Evolutionary conservation across 2,329 filamentous ascomycete genomes (phyloP), one percentile per base, ranked within the genome.

Genomic region (Ceratocystis lukuohia): DNA sequence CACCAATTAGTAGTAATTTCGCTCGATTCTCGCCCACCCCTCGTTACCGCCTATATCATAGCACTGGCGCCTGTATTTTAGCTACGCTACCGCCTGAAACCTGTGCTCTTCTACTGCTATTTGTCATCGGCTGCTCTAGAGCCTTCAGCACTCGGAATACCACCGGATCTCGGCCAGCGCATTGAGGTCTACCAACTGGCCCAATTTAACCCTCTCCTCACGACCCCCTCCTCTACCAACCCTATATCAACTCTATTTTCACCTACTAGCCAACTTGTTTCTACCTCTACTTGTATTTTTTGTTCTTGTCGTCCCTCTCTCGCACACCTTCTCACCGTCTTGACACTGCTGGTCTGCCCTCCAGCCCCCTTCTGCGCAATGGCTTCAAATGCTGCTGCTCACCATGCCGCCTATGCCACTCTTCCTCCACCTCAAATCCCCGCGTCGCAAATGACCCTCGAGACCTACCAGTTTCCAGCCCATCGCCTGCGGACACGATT

Each of bases 381-480:
- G 65, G 50, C 61, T 48, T 59, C 61, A 37, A 59, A 53, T 44
- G 61, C 61, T 22, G 61, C 62, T 8, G 46, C 62, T n/a, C 56
- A 61, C 56, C 44, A 65, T 30, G 56, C 66, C 22, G 56, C 62
- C 22, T 65, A 53, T 53, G 44, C 57, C 28, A 57, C 65, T 4
- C 56, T 62, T 30, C 68, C 65, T 15, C 50, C 63, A 28, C 59
- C 61, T 6, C 61, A 46, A n/a, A 66, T 67, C 46, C 63, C 61
- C 30, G 61, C 68, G 20, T 66, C 68, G 71, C 69, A 73, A 59
- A 74, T 73, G 70, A 76, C 74, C 5, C 72, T 70, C 45, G 71
- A 72, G 61, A 72, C 68, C 66, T 88, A 88, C 76, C 75, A 75
- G 67, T 88, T 89, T 71, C 86, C 86, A 8, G 77, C 79, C 25